Base-by-base conservation (phyloP, 805 yeast species). In the Wickerhamomyces silvicola region DNA sequence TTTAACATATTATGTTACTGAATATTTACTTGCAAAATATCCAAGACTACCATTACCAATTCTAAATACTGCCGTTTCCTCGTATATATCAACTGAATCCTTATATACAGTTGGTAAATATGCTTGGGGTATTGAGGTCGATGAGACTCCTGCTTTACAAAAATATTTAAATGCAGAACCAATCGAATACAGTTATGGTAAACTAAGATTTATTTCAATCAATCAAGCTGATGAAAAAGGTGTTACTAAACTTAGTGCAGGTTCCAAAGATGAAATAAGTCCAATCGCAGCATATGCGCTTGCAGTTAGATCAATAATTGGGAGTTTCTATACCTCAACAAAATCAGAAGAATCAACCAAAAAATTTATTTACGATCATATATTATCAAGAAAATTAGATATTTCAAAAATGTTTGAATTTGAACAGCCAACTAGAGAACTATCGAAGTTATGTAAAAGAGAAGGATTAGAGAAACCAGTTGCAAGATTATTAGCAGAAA, bases 31-130 rank as follows among this genome's bases (percentile, higher is more conserved):
- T 46, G 59, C 78, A 31, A 75, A 72, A 43, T 87, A 87, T 56
- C 99, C 99, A 33, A 75, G 99, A 54, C 68, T 92, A 31, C 98
- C 99, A 12, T 70, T 81, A 39, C 71, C 76, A 7, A 80, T 88
- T 18, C 70, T 86, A 35, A 75, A 78, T 46, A 75, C 78, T 6
- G 84, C 94, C 1, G 78, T 82, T 7, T 80, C 83, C 44, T 71
- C 92, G 1, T 83, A 77, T 52, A 70, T 82, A 51, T 83, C 90
- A 4, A 71, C 75, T 22, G 70, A 66, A 11, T 70, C 86, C 1
- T 64, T 92, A 36, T 63, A 74, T 22, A 72, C 70, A 30, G 63
- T 87, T 17, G 96, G 87, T 22, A 70, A 68, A 48, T 51, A 62
- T 13, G 37, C 54, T 14, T 92, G 97, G 97, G 98, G 98, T 61